Evolutionary conservation across 75 land plant species (phyloP), one percentile per base, ranked within the genome.

Genomic region (Picea sitchensis): DNA sequence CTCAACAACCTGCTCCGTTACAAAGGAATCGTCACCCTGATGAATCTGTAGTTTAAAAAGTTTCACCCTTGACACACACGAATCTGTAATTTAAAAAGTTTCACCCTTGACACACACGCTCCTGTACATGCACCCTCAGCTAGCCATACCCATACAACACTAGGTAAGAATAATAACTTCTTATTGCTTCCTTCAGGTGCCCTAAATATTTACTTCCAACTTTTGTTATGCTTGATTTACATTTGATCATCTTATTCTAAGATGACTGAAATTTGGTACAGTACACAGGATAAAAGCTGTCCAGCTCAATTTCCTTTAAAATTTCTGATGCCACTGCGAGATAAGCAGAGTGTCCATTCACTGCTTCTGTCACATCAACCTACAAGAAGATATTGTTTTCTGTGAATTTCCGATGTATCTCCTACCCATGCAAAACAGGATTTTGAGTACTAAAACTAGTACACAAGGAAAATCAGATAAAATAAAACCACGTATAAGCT

Each of bases 281-380:
- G 72, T 86, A 88, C 64, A 88, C 87, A 38, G 96, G 96, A 73
- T 84, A 92, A 80, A 86, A 92, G 38, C 85, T 83, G 41, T 96
- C 92, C 26, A 96, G 62, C 47, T 92, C 91, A 65, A 96, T 87
- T 34, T 58, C 86, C n/a, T 90, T 80, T 69, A 96, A 71, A 30
- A 96, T 92, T 54, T 83, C 77, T 23, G 77, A 76, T 4, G 88
- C 80, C 15, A 80, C 81, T 84, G 88, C 80, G 38, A 96, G 85
- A 80, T 96, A 96, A 14, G 94, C 90, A 61, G 98, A 92, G 83
- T 96, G 98, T 4, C 98, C 98, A 74, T 91, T 90, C 61, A 96
- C 85, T 15, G 86, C 17, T 13, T 91, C 87, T 14, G 98, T 94
- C 30, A 94, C 96, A 84, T 96, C 93, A 68, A 94, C 90, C 98